phyloP scores from a whole-genome alignment of 1,284 basidiomycete genomes.

The Puccinia horiana region DNA sequence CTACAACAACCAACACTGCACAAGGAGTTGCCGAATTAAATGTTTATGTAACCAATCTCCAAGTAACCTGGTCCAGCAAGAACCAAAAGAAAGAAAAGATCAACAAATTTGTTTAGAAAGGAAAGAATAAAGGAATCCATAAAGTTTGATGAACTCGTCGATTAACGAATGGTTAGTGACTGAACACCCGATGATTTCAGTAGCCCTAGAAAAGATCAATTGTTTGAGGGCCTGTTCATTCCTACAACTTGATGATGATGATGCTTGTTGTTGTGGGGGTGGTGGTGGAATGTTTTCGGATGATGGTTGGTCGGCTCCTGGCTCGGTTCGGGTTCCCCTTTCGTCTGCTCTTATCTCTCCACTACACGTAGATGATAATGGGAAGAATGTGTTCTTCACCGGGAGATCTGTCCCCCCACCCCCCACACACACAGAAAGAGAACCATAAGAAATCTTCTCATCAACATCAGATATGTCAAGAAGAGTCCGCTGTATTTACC shows the following conservation, averaged over 20 bases:
- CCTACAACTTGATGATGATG: neutral
- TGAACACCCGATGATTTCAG: neutral
- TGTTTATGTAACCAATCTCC: too few relatives aligned
- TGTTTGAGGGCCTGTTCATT: neutral
- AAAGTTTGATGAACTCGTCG: neutral
- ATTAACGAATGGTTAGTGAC: neutral
- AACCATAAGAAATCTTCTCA: too few relatives aligned
- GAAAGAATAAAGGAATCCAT: neutral
- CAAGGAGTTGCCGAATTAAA: too few relatives aligned
- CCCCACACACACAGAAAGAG: neutral
- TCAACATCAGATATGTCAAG: neutral
- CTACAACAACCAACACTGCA: too few relatives aligned
- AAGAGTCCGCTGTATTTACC: neutral
- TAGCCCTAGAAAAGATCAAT: neutral
- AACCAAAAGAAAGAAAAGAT: neutral
- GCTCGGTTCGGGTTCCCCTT: neutral
- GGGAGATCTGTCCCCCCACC: neutral
- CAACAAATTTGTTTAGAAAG: neutral
- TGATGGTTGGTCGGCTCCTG: neutral
- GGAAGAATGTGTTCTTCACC: conserved; percentile 24
- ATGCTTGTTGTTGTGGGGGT: neutral
- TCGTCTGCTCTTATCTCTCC: neutral
- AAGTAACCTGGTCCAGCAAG: too few relatives aligned
- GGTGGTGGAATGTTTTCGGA: too few relatives aligned
- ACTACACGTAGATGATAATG: neutral